Percentiles rank a stretch among this genome's conserved stretches.
These are phyloP conservation scores for Claviceps cyperi DNA, from an alignment of 2,329 filamentous ascomycete species.

Conservation along the genomic window DNA sequence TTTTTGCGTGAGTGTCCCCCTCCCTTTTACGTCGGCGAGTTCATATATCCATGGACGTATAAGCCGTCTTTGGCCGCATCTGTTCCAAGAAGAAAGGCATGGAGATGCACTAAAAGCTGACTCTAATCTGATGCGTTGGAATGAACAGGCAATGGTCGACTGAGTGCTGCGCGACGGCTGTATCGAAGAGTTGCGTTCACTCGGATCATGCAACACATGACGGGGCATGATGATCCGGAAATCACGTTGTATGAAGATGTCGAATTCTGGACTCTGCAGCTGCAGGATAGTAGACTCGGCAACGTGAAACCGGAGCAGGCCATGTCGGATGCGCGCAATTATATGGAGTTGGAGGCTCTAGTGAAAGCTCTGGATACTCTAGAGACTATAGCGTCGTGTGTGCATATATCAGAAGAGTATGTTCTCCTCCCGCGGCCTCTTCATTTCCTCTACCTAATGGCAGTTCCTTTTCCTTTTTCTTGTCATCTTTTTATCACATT, in stretches of 20 bases:
- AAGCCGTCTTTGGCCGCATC: too few relatives aligned
- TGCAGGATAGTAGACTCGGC: conserved; percentile 21
- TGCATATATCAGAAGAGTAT: conserved; percentile 37
- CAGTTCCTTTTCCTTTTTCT: background rate
- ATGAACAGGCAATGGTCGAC: conserved; percentile 29
- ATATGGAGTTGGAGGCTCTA: conserved; percentile 55
- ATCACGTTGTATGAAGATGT: conserved; percentile 24
- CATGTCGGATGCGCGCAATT: conserved; percentile 42
- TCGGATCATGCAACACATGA: conserved; percentile 30
- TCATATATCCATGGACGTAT: background rate
- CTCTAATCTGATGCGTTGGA: background rate
- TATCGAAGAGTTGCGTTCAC: conserved; percentile 35
- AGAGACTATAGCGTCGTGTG: conserved; percentile 48
- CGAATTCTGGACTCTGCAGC: conserved; percentile 25
- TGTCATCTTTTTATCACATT: background rate
- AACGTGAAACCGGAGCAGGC: conserved; percentile 28
- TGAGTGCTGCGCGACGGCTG: conserved; percentile 40
- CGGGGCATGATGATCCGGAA: conserved; percentile 22
- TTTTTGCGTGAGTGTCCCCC: conserved; percentile 56
- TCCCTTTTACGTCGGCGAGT: background rate
- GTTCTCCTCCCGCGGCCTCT: conserved; percentile 11
- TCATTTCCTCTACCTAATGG: background rate
- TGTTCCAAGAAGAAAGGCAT: background rate
- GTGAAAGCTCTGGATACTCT: conserved; percentile 51
- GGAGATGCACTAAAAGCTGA: background rate